phyloP scores from a whole-genome alignment of 176 grass and related monocot species.

The Echinochloa phyllopogon region DNA sequence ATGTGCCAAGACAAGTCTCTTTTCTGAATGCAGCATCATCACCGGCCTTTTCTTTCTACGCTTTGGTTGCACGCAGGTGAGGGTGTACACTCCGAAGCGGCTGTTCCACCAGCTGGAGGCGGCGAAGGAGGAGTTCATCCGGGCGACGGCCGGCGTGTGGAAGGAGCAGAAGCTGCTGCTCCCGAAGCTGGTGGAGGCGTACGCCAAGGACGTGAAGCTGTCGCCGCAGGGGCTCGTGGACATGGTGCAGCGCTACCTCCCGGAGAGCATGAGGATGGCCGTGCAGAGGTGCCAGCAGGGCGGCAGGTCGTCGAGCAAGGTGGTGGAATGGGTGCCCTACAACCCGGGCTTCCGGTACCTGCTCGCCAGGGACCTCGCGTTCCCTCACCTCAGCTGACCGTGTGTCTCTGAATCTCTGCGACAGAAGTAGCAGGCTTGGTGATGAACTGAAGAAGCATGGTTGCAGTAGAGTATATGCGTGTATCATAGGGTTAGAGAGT shows the following conservation, averaged over 20 bases:
- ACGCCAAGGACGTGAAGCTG: slow-evolving; percentile 84
- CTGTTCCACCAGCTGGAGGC: slow-evolving; percentile 88
- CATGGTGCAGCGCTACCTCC: slow-evolving; percentile 83
- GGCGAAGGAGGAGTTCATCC: slow-evolving; percentile 88
- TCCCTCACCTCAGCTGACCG: slow-evolving; percentile 80
- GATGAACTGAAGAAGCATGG: background rate
- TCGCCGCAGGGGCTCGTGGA: slow-evolving; percentile 75
- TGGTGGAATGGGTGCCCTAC: slow-evolving; percentile 87
- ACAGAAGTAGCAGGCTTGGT: background rate
- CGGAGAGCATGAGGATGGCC: slow-evolving; percentile 81
- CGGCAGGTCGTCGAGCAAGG: slow-evolving; percentile 67
- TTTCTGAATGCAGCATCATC: slow-evolving; percentile 33
- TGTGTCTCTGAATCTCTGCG: background rate
- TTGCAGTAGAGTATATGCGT: slow-evolving; percentile 38
- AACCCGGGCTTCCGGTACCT: slow-evolving; percentile 84
- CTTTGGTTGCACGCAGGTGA: slow-evolving; percentile 57
- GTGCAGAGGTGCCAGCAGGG: slow-evolving; percentile 82
- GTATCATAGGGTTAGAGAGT: slow-evolving; percentile 36
- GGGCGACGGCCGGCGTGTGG: slow-evolving; percentile 86
- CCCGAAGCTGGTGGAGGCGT: slow-evolving; percentile 76
- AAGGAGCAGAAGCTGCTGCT: slow-evolving; percentile 89
- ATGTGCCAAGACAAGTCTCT: slow-evolving; percentile 32
- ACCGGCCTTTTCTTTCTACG: slow-evolving; percentile 17
- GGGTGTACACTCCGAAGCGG: slow-evolving; percentile 73
- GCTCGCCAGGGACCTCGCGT: slow-evolving; percentile 74